A percentile compares a stretch with the other conserved stretches of the same genome.
Conservation (phyloP, 768 basidiomycete genomes). For the Neoboletus brunneissimus region DNA sequence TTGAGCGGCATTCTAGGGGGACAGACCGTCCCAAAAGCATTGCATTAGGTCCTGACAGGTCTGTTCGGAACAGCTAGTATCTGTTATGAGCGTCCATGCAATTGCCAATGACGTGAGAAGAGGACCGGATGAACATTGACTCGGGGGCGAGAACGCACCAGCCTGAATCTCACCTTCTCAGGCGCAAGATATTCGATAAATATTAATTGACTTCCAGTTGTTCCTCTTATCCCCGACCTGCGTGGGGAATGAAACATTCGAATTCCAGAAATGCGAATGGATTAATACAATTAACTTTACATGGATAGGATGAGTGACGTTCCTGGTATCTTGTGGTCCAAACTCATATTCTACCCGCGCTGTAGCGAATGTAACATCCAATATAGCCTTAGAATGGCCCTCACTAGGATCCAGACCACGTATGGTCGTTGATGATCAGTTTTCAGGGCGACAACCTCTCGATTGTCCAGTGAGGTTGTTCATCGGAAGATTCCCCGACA, state of each 20-base stretch:
- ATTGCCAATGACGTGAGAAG: background rate
- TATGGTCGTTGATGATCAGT: background rate
- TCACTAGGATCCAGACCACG: background rate
- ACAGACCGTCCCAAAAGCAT: background rate
- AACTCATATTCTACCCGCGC: background rate
- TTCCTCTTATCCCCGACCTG: slow-evolving; percentile 2
- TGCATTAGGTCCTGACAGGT: background rate
- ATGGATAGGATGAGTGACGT: background rate
- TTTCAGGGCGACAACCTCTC: slow-evolving; percentile 73
- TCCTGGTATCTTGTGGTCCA: slow-evolving; percentile 14
- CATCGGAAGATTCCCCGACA: slow-evolving; percentile 44
- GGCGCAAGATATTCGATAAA: background rate
- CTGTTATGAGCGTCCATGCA: background rate
- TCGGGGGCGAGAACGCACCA: background rate
- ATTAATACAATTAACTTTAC: background rate
- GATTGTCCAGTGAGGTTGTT: slow-evolving; percentile 66
- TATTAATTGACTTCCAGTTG: background rate
- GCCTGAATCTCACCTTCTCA: background rate
- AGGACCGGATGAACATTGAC: background rate
- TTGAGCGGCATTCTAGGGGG: slow-evolving; percentile 3
- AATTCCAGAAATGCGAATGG: background rate
- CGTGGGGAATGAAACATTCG: background rate
- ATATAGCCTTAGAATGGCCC: background rate
- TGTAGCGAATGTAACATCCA: background rate
- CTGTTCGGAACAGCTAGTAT: background rate